A percentile compares a stretch with the other conserved stretches of the same genome.
Evolutionary conservation across 176 grass and related monocot species (phyloP).

Genomic region (Bothriochloa decipiens): DNA sequence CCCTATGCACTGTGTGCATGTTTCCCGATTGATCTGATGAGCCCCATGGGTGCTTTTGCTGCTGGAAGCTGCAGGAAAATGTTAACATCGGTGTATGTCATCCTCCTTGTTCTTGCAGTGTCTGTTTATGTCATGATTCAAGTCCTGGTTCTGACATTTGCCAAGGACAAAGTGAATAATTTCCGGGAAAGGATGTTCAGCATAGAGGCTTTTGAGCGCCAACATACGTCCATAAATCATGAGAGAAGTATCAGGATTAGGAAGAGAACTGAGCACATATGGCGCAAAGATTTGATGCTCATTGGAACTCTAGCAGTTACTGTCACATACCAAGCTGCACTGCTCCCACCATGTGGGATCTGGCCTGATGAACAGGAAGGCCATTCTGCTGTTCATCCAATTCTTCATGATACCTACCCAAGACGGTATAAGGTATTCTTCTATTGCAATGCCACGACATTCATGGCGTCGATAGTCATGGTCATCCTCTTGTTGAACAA

Average conservation of each 20-base stretch:
- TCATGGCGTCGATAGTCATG: background rate
- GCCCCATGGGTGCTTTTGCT: slow-evolving; percentile 49
- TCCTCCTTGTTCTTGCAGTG: slow-evolving; percentile 35
- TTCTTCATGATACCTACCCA: background rate
- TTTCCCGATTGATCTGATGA: slow-evolving; percentile 36
- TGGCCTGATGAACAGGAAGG: background rate
- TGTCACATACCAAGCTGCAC: background rate
- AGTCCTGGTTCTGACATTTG: slow-evolving; percentile 31
- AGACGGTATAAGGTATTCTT: background rate
- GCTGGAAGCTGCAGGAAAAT: slow-evolving; percentile 39
- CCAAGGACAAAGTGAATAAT: background rate
- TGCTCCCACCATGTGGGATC: background rate
- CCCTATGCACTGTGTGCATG: slow-evolving; percentile 10
- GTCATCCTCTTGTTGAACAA: background rate
- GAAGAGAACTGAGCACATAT: slow-evolving; percentile 10
- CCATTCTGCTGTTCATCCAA: background rate
- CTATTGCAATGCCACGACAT: background rate
- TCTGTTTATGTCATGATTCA: slow-evolving; percentile 36
- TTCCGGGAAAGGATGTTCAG: background rate
- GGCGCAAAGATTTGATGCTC: too few relatives aligned
- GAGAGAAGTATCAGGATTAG: background rate
- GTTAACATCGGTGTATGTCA: slow-evolving; percentile 33
- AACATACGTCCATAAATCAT: background rate
- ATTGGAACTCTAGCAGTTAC: too few relatives aligned
- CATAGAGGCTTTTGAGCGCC: background rate